Conservation (phyloP, 441 rosid genomes). For the Syzygium syzygioides region DNA sequence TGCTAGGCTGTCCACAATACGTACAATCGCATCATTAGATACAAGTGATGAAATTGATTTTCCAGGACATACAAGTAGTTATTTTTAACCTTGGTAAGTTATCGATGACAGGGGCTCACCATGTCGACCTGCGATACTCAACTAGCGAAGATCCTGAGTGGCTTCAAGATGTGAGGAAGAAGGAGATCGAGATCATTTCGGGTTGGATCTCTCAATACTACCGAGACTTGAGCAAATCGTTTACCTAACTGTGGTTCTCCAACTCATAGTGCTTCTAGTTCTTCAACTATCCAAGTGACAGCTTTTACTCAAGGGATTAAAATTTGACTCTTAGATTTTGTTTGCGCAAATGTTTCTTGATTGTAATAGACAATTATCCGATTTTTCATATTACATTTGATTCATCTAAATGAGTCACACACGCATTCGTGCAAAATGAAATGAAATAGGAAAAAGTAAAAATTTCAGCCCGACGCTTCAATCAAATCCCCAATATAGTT, state of each 20-base stretch:
- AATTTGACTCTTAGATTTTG: neutral
- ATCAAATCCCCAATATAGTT: neutral
- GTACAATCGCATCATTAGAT: neutral
- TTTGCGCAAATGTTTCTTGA: neutral
- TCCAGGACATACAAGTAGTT: neutral
- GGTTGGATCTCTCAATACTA: slow-evolving; percentile 41
- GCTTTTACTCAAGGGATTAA: neutral
- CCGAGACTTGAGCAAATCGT: slow-evolving; percentile 18
- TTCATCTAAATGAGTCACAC: neutral
- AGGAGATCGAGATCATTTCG: slow-evolving; percentile 31
- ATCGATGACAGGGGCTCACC: slow-evolving; percentile 43
- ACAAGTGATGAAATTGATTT: neutral
- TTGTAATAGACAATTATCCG: neutral
- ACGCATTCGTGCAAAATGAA: neutral
- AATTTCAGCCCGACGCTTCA: neutral
- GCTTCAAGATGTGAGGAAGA: slow-evolving; percentile 39
- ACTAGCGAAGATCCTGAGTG: slow-evolving; percentile 46
- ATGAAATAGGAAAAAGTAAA: neutral
- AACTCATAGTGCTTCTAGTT: neutral
- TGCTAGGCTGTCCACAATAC: neutral
- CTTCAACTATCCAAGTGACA: neutral
- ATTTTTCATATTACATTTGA: neutral
- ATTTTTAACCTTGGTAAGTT: neutral
- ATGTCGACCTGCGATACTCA: slow-evolving; percentile 52
- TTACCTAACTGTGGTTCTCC: neutral